Conservation (phyloP, 1,284 basidiomycete genomes). For the Pholiota adiposa region DNA sequence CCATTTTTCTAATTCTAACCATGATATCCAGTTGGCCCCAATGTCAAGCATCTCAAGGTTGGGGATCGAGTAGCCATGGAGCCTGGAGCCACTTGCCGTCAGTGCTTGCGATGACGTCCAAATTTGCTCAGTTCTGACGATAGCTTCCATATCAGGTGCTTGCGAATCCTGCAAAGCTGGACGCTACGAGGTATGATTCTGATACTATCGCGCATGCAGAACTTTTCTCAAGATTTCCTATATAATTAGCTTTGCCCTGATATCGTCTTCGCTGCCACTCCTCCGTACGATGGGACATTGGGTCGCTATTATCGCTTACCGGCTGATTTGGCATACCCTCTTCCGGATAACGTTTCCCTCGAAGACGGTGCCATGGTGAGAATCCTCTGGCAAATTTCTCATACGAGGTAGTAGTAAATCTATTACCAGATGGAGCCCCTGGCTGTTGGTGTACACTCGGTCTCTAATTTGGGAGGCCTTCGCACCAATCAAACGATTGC, state of each 20-base stretch:
- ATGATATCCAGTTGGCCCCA: conserved; percentile 58
- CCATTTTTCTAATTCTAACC: not conserved
- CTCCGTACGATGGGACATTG: conserved; percentile 89
- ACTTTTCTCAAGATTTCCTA: conserved; percentile 5
- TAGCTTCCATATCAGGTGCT: conserved; percentile 32
- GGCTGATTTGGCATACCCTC: conserved; percentile 72
- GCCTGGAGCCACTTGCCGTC: conserved; percentile 78
- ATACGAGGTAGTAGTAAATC: not conserved
- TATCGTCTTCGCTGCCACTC: conserved; percentile 87
- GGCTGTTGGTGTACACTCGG: conserved; percentile 89
- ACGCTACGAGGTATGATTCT: conserved; percentile 68
- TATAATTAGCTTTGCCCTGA: conserved; percentile 68
- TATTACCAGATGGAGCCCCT: conserved; percentile 85
- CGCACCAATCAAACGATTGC: conserved; percentile 75
- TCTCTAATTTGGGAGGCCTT: conserved; percentile 78
- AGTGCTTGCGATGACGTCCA: conserved; percentile 30
- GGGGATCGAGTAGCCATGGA: conserved; percentile 90
- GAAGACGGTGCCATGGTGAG: conserved; percentile 86
- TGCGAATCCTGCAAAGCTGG: conserved; percentile 80
- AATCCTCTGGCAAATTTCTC: not conserved
- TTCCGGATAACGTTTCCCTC: conserved; percentile 75
- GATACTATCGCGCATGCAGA: not conserved
- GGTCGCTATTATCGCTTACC: conserved; percentile 81
- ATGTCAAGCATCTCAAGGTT: conserved; percentile 74
- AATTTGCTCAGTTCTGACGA: not conserved